Evolutionary conservation across 75 land plant species (phyloP), one percentile per base, ranked within the genome.

Genomic region (Gnetum montanum): DNA sequence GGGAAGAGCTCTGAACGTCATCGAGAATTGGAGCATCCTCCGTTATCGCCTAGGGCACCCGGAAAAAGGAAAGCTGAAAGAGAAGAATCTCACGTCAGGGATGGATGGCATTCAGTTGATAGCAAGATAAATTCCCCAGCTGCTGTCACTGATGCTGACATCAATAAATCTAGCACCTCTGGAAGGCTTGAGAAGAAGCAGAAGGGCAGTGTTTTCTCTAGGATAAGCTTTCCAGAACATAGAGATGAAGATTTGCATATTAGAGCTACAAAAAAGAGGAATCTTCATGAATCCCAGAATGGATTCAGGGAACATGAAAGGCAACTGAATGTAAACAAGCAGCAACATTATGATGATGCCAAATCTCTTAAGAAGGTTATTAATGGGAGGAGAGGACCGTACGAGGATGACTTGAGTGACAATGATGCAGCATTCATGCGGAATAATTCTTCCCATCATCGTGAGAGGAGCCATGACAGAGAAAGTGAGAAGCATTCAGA

Each of bases 201-300:
- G 4, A 84, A 84, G 64, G 62, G 31, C 0, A 84, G 88, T 46
- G 88, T 84, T 6, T 84, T 84, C 68, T 84, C 88, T 4, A 73
- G 88, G 61, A 84, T 84, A 25, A 80, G 88, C 58, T 84, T 84
- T 63, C 88, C 87, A 11, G 86, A 49, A 12, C 29, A 47, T n/a
- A 51, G 46, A 11, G 64, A 25, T 8, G 54, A 52, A 31, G 54
- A 16, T 16, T 4, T 41, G 16, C 43, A 41, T 41, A 31, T 2
- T 19, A 35, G 34, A 6, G 35, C n/a, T 31, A 23, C 8, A 31
- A 52, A 52, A 24, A 52, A 52, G 33, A 52, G 54, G 28, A 52
- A 52, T 31, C 3, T 31, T 4, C 54, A 52, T 19, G 54, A 52
- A 2, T 28, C 20, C 19, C 15, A 20, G 3, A 52, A 52, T 52